Evolutionary conservation across 352 stramenopile species (phyloP).

Genomic region (Aphanomyces euteiches): DNA sequence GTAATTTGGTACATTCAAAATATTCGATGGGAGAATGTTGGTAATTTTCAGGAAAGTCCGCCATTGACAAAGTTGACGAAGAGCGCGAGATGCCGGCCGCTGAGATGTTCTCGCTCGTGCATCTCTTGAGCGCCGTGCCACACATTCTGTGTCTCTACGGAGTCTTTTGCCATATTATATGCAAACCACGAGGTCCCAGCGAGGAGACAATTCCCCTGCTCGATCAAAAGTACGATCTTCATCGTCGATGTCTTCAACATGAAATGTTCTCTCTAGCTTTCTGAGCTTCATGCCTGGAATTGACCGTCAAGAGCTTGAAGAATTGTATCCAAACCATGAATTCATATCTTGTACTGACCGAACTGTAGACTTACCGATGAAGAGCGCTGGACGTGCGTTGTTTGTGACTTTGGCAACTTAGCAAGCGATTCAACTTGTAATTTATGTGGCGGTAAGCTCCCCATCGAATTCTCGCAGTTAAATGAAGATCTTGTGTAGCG

Average conservation of each 20-base stretch:
- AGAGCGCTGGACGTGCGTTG: constrained; percentile 21
- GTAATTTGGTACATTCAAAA: no score
- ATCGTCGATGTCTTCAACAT: constrained; percentile 33
- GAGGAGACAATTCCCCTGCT: constrained; percentile 35
- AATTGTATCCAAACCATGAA: constrained; percentile 1
- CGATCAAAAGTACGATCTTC: constrained; percentile 51
- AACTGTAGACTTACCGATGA: not conserved
- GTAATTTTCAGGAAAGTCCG: no score
- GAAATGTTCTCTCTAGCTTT: not conserved
- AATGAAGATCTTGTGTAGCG: not conserved
- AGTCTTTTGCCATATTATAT: no score
- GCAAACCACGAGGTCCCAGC: no score
- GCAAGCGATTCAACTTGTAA: constrained; percentile 17
- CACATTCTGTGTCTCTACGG: no score
- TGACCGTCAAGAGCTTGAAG: constrained; percentile 17
- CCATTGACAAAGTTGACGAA: no score
- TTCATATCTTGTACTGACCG: not conserved
- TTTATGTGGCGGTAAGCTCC: constrained; percentile 5
- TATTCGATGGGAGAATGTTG: no score
- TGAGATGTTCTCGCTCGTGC: no score
- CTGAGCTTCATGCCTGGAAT: constrained; percentile 24
- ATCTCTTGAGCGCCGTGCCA: no score
- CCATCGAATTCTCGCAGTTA: not conserved
- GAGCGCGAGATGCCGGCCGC: no score
- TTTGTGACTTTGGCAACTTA: constrained; percentile 24